phyloP scores from a whole-genome alignment of 148 eudicot genomes.

The Amaranthus hypochondriacus region DNA sequence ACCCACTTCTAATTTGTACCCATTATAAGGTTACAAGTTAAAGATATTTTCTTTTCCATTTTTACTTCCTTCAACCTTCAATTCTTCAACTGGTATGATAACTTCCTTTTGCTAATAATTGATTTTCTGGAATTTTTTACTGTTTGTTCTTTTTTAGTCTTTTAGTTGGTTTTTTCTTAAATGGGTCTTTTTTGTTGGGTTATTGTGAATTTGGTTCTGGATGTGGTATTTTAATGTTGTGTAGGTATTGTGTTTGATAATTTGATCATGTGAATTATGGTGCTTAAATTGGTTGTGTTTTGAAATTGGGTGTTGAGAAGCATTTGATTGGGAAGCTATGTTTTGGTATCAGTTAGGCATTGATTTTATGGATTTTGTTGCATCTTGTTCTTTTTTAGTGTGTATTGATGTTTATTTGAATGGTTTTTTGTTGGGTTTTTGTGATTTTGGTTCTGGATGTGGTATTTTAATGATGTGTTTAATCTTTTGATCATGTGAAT shows the following conservation, averaged over 20 bases:
- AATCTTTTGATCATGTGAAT: not conserved
- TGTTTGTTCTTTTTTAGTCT: not conserved
- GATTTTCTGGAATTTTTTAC: not conserved
- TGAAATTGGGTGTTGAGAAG: constrained; percentile 13
- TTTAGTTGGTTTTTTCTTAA: not conserved
- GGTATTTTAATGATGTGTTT: constrained; percentile 1
- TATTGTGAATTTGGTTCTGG: not conserved
- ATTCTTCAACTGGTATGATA: not conserved
- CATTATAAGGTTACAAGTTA: constrained; percentile 6
- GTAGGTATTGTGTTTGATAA: constrained; percentile 14
- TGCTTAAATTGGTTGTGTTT: not conserved
- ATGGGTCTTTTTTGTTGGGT: not conserved
- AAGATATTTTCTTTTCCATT: not conserved
- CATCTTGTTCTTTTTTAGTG: not conserved
- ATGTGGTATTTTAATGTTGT: not conserved
- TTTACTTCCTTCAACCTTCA: not conserved
- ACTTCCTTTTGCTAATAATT: not conserved
- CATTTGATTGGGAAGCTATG: not conserved
- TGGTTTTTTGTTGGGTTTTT: not conserved
- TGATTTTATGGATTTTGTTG: not conserved
- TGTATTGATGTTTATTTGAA: not conserved
- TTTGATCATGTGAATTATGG: constrained; percentile 4
- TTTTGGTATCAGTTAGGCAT: no score
- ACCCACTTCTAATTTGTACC: constrained; percentile 1
- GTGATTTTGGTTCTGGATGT: not conserved